These are phyloP conservation scores for Sporisorium graminicola DNA, from an alignment of 1,284 basidiomycete species.

Conservation along the genomic window DNA sequence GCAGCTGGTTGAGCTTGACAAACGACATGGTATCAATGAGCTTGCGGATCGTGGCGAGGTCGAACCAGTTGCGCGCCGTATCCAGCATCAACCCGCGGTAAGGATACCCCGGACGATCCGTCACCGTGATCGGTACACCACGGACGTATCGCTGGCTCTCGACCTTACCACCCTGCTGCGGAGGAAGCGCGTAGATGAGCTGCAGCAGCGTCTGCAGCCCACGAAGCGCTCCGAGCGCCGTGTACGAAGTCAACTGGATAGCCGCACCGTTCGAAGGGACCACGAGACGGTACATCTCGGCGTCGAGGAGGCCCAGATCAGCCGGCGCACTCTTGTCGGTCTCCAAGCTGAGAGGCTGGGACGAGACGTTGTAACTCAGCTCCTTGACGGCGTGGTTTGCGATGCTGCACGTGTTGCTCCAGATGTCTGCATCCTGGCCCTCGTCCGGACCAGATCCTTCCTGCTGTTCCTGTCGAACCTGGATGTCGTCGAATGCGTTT, in stretches of 20 bases:
- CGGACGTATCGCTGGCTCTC: constrained; percentile 71
- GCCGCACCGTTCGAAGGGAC: constrained; percentile 76
- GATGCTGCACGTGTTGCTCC: constrained; percentile 36
- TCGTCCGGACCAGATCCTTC: neutral
- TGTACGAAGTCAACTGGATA: constrained; percentile 78
- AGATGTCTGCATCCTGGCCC: neutral
- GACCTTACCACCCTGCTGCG: constrained; percentile 56
- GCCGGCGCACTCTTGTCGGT: constrained; percentile 22
- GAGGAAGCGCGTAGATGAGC: constrained; percentile 72
- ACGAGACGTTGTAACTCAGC: constrained; percentile 19
- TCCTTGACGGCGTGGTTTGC: constrained; percentile 18
- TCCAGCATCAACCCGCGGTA: constrained; percentile 83
- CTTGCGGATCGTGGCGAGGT: constrained; percentile 75
- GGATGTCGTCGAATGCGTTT: neutral
- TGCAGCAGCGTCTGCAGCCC: constrained; percentile 87
- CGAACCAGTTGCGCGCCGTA: constrained; percentile 77
- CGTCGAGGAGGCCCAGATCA: constrained; percentile 37
- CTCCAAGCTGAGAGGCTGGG: constrained; percentile 20
- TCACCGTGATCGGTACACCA: constrained; percentile 71
- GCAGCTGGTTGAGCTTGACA: constrained; percentile 81
- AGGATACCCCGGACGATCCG: constrained; percentile 71
- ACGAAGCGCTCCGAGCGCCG: constrained; percentile 81
- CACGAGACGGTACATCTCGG: constrained; percentile 77
- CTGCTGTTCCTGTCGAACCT: constrained; percentile 1
- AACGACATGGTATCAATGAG: constrained; percentile 86